These are phyloP conservation scores for Tranzscheliella williamsii DNA, from an alignment of 1,284 basidiomycete genomes.

Conservation along the genomic window DNA sequence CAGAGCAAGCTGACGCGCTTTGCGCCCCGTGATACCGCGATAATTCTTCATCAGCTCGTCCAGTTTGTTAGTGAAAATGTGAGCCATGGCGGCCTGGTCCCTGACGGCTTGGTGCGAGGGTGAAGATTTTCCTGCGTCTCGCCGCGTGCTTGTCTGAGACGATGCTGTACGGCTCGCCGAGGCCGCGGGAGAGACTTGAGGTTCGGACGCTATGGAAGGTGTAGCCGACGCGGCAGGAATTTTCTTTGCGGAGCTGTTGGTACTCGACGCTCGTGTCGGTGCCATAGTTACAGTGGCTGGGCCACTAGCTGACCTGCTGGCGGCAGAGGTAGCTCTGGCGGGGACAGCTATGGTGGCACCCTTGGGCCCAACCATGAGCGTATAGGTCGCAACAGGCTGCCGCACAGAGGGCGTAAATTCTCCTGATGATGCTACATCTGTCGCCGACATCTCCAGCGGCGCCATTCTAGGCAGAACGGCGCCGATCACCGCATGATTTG, in stretches of 20 bases:
- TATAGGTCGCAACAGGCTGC: background rate
- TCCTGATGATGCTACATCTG: no score
- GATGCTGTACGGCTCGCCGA: no score
- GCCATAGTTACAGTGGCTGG: no score
- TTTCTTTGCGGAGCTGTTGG: background rate
- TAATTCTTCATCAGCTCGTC: conserved; percentile 12
- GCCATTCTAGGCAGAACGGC: no score
- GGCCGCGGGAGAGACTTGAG: no score
- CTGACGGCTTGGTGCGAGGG: background rate
- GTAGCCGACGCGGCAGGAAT: background rate
- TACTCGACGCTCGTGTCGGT: background rate
- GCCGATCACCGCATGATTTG: no score
- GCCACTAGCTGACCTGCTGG: no score
- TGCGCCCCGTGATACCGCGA: conserved; percentile 20
- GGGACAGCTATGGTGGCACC: background rate
- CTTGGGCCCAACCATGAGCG: background rate
- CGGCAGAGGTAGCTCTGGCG: background rate
- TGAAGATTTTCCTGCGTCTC: background rate
- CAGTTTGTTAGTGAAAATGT: conserved; percentile 17
- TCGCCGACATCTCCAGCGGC: no score
- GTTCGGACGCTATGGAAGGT: background rate
- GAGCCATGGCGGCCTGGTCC: conserved; percentile 6
- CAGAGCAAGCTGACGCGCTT: conserved; percentile 23
- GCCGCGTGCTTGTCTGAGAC: no score
- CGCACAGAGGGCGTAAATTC: no score